Evolutionary conservation across 257 asterid species (phyloP).

Genomic region (Vinca minor): DNA sequence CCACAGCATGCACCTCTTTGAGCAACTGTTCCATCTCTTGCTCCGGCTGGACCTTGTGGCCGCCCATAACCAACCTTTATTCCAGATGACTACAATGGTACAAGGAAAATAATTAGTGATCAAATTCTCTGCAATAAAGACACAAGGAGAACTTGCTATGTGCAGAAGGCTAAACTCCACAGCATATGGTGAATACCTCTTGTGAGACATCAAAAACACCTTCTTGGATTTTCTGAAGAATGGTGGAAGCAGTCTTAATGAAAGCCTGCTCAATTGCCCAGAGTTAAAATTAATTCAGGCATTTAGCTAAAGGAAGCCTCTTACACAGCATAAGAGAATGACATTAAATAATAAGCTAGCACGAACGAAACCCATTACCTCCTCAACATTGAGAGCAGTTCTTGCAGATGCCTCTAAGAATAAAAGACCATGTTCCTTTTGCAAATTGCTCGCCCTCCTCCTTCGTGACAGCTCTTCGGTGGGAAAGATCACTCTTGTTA

Average conservation of each 20-base stretch:
- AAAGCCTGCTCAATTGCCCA: constrained; percentile 38
- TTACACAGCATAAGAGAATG: too few relatives aligned
- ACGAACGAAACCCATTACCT: constrained; percentile 33
- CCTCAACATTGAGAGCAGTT: constrained; percentile 75
- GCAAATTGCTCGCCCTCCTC: constrained; percentile 89
- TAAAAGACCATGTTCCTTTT: constrained; percentile 61
- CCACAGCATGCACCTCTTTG: constrained; percentile 64
- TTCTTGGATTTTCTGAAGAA: constrained; percentile 66
- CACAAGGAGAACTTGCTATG: not conserved
- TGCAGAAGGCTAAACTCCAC: too few relatives aligned
- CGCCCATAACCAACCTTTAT: constrained; percentile 72
- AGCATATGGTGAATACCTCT: constrained; percentile 38
- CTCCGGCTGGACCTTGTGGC: constrained; percentile 44
- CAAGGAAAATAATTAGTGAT: constrained; percentile 1
- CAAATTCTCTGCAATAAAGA: not conserved
- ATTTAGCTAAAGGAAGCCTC: too few relatives aligned
- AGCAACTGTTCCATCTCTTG: constrained; percentile 54
- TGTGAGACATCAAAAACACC: constrained; percentile 64
- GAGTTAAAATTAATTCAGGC: too few relatives aligned
- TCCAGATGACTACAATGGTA: constrained; percentile 53
- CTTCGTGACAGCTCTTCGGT: constrained; percentile 66
- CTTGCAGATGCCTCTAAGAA: constrained; percentile 75
- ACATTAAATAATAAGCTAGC: too few relatives aligned
- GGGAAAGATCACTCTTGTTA: constrained; percentile 69
- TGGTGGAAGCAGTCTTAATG: constrained; percentile 53